phyloP scores from a whole-genome alignment of 108 stramenopile genomes.

The Conticribra weissflogii region DNA sequence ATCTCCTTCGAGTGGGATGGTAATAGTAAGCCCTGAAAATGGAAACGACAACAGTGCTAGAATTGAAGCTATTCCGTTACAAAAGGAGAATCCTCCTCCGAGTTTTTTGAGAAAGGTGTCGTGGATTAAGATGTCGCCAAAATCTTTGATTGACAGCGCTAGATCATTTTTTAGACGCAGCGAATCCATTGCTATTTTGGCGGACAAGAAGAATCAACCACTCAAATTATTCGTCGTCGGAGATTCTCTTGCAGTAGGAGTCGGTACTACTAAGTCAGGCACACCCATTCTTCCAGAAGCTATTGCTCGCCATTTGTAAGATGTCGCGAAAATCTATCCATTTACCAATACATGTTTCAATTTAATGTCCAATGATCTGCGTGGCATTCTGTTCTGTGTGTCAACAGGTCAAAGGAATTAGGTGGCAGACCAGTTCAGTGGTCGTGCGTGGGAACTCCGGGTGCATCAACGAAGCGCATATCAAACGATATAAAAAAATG shows the following conservation, averaged over 20 bases:
- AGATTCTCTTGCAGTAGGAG: slow-evolving; percentile 72
- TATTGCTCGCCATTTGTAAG: slow-evolving; percentile 56
- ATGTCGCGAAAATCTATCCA: not conserved
- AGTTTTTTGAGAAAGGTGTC: not conserved
- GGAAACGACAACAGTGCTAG: not conserved
- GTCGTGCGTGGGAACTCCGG: slow-evolving; percentile 14
- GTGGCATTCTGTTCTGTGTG: not conserved
- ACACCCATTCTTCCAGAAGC: slow-evolving; percentile 63
- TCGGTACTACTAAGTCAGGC: slow-evolving; percentile 55
- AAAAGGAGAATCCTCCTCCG: not conserved
- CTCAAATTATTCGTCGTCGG: slow-evolving; percentile 66
- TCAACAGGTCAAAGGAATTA: not conserved
- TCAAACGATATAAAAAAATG: slow-evolving; percentile 5
- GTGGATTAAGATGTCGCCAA: too few species aligned
- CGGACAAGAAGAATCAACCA: slow-evolving; percentile 19
- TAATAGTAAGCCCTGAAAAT: not conserved
- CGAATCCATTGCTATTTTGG: too few species aligned
- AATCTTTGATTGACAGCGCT: too few species aligned
- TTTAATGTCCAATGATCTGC: not conserved
- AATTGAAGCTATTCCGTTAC: not conserved
- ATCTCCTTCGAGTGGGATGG: slow-evolving; percentile 2
- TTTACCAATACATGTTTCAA: not conserved
- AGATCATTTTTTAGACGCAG: not conserved
- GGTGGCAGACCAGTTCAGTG: slow-evolving; percentile 4
- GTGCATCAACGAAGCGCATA: slow-evolving; percentile 16